These are phyloP conservation scores for Rhododendron ferrugineum DNA, from an alignment of 148 eudicot genomes.

Conservation along the genomic window DNA sequence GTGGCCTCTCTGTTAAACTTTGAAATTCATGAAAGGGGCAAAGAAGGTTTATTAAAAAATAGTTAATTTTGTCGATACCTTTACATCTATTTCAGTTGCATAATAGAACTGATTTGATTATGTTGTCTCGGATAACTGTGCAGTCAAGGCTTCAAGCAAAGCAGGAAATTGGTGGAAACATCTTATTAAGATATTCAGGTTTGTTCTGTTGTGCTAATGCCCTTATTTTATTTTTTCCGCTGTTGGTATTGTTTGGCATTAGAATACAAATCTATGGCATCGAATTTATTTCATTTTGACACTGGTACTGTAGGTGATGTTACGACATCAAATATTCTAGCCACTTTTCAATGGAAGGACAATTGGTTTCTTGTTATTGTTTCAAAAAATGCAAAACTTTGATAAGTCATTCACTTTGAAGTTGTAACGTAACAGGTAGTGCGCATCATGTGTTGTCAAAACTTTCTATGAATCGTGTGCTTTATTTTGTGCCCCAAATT, in stretches of 20 bases:
- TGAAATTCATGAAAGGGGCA: not conserved
- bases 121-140: constrained; percentile 12
- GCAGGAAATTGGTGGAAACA: constrained; percentile 75
- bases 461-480: not conserved
- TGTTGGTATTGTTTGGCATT: not conserved
- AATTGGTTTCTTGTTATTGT: not conserved
- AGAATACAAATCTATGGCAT: not conserved
- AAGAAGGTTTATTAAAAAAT: not conserved
- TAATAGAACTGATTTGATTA: not conserved
- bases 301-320: no score
- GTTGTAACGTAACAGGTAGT: not conserved
- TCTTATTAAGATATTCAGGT: constrained; percentile 72
- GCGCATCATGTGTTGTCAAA: not conserved
- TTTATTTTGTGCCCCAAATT: not conserved
- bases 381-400: not conserved
- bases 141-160: constrained; percentile 98
- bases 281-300: not conserved
- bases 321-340: not conserved
- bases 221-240: not conserved
- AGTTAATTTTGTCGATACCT: not conserved
- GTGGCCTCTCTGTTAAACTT: not conserved
- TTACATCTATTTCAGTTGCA: not conserved
- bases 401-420: not conserved
- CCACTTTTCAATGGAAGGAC: not conserved
- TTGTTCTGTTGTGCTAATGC: constrained; percentile 10